These are phyloP conservation scores for Spathaspora girioi DNA, from an alignment of 805 yeast genomes.

Conservation along the genomic window DNA sequence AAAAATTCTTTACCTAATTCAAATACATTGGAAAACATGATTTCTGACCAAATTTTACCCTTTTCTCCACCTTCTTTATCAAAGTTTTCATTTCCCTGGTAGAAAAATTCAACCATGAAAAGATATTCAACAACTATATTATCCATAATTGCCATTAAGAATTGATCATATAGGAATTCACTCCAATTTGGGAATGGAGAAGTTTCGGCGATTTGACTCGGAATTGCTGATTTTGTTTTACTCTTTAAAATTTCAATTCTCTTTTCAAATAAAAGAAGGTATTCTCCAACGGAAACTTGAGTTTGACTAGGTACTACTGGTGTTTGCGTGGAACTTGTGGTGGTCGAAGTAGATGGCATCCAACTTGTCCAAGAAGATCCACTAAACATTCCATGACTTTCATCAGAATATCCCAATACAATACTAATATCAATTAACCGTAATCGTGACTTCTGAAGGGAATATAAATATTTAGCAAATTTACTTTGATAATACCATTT, in stretches of 20 bases:
- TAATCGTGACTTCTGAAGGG: slow-evolving; percentile 61
- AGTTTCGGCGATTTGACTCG: slow-evolving; percentile 82
- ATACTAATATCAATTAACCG: slow-evolving; percentile 52
- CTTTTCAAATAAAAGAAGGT: slow-evolving; percentile 49
- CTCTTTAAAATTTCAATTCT: slow-evolving; percentile 53
- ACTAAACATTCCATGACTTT: slow-evolving; percentile 15
- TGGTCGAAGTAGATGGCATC: slow-evolving; percentile 15
- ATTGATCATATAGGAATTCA: slow-evolving; percentile 70
- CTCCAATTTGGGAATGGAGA: slow-evolving; percentile 62
- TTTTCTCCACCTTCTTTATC: slow-evolving; percentile 16
- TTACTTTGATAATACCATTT: slow-evolving; percentile 85
- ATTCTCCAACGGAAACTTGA: slow-evolving; percentile 36
- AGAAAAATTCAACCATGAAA: slow-evolving; percentile 70
- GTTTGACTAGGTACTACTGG: slow-evolving; percentile 7
- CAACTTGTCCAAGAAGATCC: slow-evolving; percentile 23
- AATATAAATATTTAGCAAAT: slow-evolving; percentile 71
- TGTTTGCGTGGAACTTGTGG: slow-evolving; percentile 10
- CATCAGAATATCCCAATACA: slow-evolving; percentile 46
- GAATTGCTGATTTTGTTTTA: slow-evolving; percentile 56
- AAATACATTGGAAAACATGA: slow-evolving; percentile 36
- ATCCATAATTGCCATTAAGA: slow-evolving; percentile 70
- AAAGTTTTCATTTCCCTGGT: slow-evolving; percentile 38
- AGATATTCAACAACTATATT: slow-evolving; percentile 74
- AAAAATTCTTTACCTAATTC: slow-evolving; percentile 43
- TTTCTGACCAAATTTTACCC: slow-evolving; percentile 27